Evolutionary conservation across 495 filamentous ascomycete genomes (phyloP).

Genomic region (Talaromyces nanjingensis): DNA sequence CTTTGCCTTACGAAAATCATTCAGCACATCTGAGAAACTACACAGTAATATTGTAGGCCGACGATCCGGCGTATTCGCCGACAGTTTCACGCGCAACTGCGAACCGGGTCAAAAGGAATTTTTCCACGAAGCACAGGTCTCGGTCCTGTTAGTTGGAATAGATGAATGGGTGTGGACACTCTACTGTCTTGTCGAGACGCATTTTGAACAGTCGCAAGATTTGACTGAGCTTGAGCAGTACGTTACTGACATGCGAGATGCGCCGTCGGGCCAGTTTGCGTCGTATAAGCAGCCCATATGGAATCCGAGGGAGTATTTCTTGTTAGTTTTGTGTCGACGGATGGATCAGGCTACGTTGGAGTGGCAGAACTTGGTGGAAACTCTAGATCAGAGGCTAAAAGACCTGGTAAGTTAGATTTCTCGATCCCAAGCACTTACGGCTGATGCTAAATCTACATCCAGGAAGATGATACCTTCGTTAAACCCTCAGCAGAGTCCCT

Average conservation of each 20-base stretch:
- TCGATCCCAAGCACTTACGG: too few relatives aligned
- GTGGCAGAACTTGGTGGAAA: conserved; percentile 7
- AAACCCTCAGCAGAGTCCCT: conserved; percentile 1
- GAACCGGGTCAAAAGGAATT: conserved; percentile 2
- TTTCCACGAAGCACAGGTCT: conserved; percentile 4
- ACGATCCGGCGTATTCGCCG: neutral
- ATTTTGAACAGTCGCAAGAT: neutral
- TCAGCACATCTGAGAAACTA: neutral
- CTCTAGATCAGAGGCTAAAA: neutral
- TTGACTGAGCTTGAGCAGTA: neutral
- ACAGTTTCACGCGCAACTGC: conserved; percentile 2
- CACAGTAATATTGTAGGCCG: conserved; percentile 2
- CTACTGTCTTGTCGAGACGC: conserved; percentile 3
- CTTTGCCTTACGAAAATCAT: conserved; percentile 5
- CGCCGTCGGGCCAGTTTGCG: neutral
- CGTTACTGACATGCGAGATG: neutral
- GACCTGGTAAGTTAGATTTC: too few relatives aligned
- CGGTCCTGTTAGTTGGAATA: neutral
- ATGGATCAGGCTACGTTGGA: conserved; percentile 4
- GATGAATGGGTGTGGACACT: conserved; percentile 9
- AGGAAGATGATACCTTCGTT: conserved; percentile 3
- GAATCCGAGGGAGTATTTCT: conserved; percentile 7
- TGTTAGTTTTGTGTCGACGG: conserved; percentile 1
- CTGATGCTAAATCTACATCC: too few relatives aligned
- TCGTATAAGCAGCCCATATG: conserved; percentile 2